These are phyloP conservation scores for Alternaria atra DNA, from an alignment of 2,329 filamentous ascomycete genomes.

Conservation along the genomic window DNA sequence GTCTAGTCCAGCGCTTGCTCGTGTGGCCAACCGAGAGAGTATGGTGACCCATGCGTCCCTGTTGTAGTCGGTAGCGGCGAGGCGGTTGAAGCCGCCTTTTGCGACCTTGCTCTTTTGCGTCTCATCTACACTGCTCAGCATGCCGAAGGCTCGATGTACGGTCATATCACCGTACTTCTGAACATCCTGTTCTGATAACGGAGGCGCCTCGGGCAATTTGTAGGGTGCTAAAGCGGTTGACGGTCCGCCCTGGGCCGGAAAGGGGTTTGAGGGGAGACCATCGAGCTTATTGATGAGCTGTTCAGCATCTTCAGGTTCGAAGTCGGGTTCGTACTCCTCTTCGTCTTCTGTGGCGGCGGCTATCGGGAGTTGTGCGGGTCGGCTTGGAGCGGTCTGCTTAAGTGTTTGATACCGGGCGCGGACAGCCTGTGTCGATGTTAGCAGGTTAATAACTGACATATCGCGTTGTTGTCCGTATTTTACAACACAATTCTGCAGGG, in stretches of 20 bases:
- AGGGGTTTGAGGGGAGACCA: constrained; percentile 67
- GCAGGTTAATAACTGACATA: neutral
- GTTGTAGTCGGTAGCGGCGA: constrained; percentile 85
- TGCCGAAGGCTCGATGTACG: constrained; percentile 78
- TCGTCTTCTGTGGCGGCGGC: constrained; percentile 72
- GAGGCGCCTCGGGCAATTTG: constrained; percentile 78
- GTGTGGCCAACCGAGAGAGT: constrained; percentile 83
- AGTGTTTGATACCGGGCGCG: constrained; percentile 54
- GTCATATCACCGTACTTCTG: constrained; percentile 78
- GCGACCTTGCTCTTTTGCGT: constrained; percentile 59
- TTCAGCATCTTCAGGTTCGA: constrained; percentile 78
- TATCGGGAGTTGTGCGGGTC: constrained; percentile 38
- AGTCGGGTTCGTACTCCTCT: constrained; percentile 92
- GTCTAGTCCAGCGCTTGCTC: constrained; percentile 76
- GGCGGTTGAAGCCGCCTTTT: constrained; percentile 77
- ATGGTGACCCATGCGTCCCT: constrained; percentile 92
- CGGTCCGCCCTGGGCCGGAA: constrained; percentile 53
- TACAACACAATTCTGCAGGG: neutral
- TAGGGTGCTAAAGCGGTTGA: constrained; percentile 70
- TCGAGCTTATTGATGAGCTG: constrained; percentile 82
- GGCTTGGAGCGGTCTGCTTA: constrained; percentile 38
- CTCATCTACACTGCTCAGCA: constrained; percentile 78
- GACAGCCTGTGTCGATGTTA: constrained; percentile 49
- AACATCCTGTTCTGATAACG: constrained; percentile 75
- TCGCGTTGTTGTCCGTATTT: neutral